Base-by-base conservation (phyloP, 148 eudicot genomes). In the Chenopodium quinoa region DNA sequence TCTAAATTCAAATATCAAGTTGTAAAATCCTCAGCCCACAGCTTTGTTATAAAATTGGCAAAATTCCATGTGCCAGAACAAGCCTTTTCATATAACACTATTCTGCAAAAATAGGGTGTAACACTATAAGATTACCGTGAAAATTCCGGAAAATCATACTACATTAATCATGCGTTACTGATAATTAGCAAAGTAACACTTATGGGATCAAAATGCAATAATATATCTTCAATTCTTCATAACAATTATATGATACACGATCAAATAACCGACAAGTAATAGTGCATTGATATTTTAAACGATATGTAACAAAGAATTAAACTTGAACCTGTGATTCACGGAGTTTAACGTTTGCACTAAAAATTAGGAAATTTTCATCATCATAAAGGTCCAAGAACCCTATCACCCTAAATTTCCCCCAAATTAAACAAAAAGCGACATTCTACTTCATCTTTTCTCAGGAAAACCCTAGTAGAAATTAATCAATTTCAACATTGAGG, bases 1-100 rank as follows among this genome's bases (percentile, higher is more conserved):
- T 56, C 62, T 56, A 56, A 56, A 56, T 56, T 13, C 0, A 56
- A 56, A 17, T 62, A 17, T 71, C 76, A 63, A 25, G 75, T 68
- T 76, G 76, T 58, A 68, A 69, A 68, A 27, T 25, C 56, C 34
- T 77, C 72, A 71, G 62, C 80, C 71, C 37, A 44, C 80, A 29
- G 77, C 73, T 77, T 81, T 72, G 31, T 60, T 4, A 31, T 31
- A 31, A 7, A 17, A 13, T 60, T 71, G 64, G 80, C 19, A 37
- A 77, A 2, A 50, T 32, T 71, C 63, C 81, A 77, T 82, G 22
- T 31, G 62, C 71, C 13, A 27, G 46, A 63, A n/a, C 50, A 46
- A 72, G 80, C 32, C 37, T 69, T 13, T 25, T 13, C 40, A 58
- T 29, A 7, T 6, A 62, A 11, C 46, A 46, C 10, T 60, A 40